Evolutionary conservation across 345 rosid species (phyloP).

Genomic region (Citrus inodora): DNA sequence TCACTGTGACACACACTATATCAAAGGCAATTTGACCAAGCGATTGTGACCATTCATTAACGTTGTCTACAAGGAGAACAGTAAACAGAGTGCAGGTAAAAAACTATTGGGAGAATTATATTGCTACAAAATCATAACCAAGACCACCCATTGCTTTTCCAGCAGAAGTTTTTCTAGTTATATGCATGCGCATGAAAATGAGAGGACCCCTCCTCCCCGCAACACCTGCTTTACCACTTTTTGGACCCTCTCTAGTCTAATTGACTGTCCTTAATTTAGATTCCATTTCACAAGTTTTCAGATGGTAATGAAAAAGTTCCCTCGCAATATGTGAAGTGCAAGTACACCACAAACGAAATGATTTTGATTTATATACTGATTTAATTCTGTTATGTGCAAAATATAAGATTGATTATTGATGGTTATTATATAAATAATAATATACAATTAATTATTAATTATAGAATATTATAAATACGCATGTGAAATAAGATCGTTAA

Average conservation of each 20-base stretch:
- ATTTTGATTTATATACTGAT: not conserved
- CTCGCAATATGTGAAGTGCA: not conserved
- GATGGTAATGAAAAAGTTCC: not conserved
- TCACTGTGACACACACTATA: slow-evolving; percentile 3
- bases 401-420: no score
- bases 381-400: not conserved
- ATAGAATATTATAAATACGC: no score
- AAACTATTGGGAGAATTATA: not conserved
- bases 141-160: slow-evolving; percentile 1
- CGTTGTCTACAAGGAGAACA: slow-evolving; percentile 6
- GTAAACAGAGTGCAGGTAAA: slow-evolving; percentile 3
- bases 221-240: not conserved
- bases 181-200: slow-evolving; percentile 21
- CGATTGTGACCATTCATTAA: slow-evolving; percentile 20
- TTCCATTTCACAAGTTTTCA: slow-evolving; percentile 24
- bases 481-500: not conserved
- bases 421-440: no score
- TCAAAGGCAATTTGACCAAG: slow-evolving; percentile 16
- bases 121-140: slow-evolving; percentile 1
- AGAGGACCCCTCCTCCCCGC: slow-evolving; percentile 9
- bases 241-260: slow-evolving; percentile 4
- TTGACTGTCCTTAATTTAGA: slow-evolving; percentile 10
- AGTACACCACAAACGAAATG: not conserved
- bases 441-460: no score
- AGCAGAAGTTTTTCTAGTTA: slow-evolving; percentile 22